Base-by-base conservation (phyloP, 169 alveolate genomes). In the Plasmodium cynomolgi region DNA sequence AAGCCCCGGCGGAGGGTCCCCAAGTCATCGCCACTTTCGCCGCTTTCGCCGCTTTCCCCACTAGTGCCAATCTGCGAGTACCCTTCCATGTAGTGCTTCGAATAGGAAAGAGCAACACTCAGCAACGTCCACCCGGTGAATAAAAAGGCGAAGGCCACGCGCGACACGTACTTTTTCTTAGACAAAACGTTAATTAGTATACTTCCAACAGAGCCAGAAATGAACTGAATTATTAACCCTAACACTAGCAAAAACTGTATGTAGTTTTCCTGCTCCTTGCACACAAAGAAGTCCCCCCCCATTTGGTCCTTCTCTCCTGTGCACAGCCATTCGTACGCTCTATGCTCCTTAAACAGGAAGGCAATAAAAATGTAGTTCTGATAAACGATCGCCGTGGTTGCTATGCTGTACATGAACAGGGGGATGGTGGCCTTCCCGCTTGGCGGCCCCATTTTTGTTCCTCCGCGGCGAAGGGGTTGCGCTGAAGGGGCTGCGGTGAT, bases 251-350 rank as follows among this genome's bases (percentile, higher is more conserved):
- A 77, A 75, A 74, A 85, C 29, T 85, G 93, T n/a, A 85, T 56
- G 41, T 50, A 85, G 68, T 85, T 85, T 85, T 85, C 93, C 47
- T 85, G 93, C 23, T 74, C 93, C 50, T 56, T 44, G 56, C 93
- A 85, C 44, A 85, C 58, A 75, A 85, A 85, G 71, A 85, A 85
- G 41, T 85, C 85, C 15, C 47, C 85, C 23, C 50, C 54, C 15
- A 20, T 71, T 2, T 13, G 41, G 26, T 33, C 71, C 11, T 56
- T 77, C 44, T 75, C 81, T 75, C 81, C 62, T 85, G 11, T 85
- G 56, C 93, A 85, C 15, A 85, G 62, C 93, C 93, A 85, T 50
- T 85, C 93, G 31, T 44, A 85, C 29, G 93, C 93, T 85, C 93
- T 47, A 71, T 37, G 47, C 26, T 75, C 74, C 71, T 85, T 85